Percentiles rank a stretch among this genome's conserved stretches.
phyloP scores from a whole-genome alignment of 176 grass and related monocot species.

The Carex parvula region DNA sequence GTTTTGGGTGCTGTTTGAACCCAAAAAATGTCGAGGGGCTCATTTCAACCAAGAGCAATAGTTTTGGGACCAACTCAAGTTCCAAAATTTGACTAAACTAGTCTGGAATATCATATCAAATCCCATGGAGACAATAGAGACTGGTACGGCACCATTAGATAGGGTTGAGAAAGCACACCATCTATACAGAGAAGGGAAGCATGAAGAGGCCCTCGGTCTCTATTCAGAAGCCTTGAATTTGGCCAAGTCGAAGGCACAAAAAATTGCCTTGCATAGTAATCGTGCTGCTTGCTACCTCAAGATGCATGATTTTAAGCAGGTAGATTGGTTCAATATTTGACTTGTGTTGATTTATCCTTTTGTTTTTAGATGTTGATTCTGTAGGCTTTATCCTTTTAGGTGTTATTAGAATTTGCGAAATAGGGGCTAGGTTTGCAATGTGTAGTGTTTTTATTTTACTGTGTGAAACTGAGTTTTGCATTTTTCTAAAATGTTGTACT shows the following conservation, averaged over 20 bases:
- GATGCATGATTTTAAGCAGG: slow-evolving; percentile 83
- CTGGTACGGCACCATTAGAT: neutral
- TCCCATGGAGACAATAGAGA: neutral
- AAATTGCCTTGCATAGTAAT: slow-evolving; percentile 95
- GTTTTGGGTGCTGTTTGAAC: too few species aligned
- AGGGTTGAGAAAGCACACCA: slow-evolving; percentile 75
- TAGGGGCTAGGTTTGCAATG: neutral
- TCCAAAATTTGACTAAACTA: slow-evolving; percentile 12
- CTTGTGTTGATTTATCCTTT: neutral
- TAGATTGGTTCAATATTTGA: neutral
- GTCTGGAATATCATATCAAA: neutral
- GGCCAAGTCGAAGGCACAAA: slow-evolving; percentile 63
- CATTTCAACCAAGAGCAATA: too few species aligned
- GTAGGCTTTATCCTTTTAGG: neutral
- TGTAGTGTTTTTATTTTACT: neutral
- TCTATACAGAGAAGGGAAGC: slow-evolving; percentile 76
- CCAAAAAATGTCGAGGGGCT: too few species aligned
- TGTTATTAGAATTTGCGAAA: neutral
- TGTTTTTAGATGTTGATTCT: neutral
- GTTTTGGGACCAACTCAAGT: neutral
- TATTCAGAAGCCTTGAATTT: slow-evolving; percentile 76
- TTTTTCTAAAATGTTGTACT: neutral
- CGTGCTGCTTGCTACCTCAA: slow-evolving; percentile 95
- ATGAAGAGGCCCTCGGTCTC: slow-evolving; percentile 75
- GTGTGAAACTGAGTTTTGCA: neutral